Percentiles rank a stretch among this genome's conserved stretches.
Evolutionary conservation across 2,329 filamentous ascomycete genomes (phyloP).

Genomic region (Bipolaris oryzae): DNA sequence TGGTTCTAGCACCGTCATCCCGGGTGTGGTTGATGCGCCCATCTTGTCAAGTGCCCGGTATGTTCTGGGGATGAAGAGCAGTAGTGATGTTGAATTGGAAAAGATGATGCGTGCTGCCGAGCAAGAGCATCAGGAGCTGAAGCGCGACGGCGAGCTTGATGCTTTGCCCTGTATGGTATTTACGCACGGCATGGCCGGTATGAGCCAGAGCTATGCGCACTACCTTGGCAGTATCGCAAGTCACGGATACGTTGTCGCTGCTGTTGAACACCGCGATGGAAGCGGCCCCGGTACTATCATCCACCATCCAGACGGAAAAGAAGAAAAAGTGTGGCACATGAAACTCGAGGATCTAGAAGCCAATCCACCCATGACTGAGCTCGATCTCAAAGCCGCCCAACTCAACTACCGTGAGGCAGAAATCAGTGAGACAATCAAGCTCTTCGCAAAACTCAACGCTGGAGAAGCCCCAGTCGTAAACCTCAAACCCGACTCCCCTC

Average conservation of each 20-base stretch:
- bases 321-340: slow-evolving; percentile 49
- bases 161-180: slow-evolving; percentile 54
- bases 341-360: slow-evolving; percentile 42
- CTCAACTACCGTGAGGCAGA: slow-evolving; percentile 54
- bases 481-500: slow-evolving; percentile 57
- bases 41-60: slow-evolving; percentile 37
- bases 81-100: slow-evolving; percentile 20
- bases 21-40: slow-evolving; percentile 52
- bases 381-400: slow-evolving; percentile 51
- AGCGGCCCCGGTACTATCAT: slow-evolving; percentile 54
- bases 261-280: slow-evolving; percentile 56
- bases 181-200: slow-evolving; percentile 55
- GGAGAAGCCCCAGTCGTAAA: slow-evolving; percentile 45
- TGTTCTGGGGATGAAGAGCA: slow-evolving; percentile 29
- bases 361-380: slow-evolving; percentile 38
- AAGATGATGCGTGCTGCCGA: slow-evolving; percentile 25
- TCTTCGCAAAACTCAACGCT: slow-evolving; percentile 49
- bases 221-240: slow-evolving; percentile 55
- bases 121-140: slow-evolving; percentile 29
- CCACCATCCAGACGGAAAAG: slow-evolving; percentile 40
- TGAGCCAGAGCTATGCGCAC: slow-evolving; percentile 54
- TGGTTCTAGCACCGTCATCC: slow-evolving; percentile 51
- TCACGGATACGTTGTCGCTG: slow-evolving; percentile 54
- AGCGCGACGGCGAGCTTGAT: slow-evolving; percentile 35
- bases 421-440: slow-evolving; percentile 53